Evolutionary conservation across 129 eudicot species (phyloP), one percentile per base, ranked within the genome.

Genomic region (Helianthus tuberosus): DNA sequence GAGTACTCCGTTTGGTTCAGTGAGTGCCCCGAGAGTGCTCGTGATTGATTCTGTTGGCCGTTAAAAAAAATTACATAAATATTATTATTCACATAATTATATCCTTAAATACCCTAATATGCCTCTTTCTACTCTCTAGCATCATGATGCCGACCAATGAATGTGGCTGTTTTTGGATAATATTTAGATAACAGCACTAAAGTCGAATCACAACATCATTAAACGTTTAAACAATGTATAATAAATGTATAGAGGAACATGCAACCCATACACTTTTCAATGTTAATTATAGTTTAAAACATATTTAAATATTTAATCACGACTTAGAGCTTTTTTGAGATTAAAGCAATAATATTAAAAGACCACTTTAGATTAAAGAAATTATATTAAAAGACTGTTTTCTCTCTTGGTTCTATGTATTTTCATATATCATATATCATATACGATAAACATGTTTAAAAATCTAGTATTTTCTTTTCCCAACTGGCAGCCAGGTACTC

Each of bases 131-230:
- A 57, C 13, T 8, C 20, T 57, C 12, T 5, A 57, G 4, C 10
- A 57, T n/a, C 36, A 2, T 20, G 12, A 17, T 23, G 36, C 23
- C 23, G 23, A 20, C 23, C 23, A 20, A 20, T 57, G 63, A 20
- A 57, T 9, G 63, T 9, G 35, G 23, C 36, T 20, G 32, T 57
- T 20, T 25, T 57, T 23, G 14, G 63, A 57, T 57, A 57, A 54
- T 49, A 54, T 59, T 25, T 59, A 39, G 64, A 59, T 9, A 10
- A 59, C 64, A 59, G 39, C 64, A 59, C 64, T 59, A 59, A 59
- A 59, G 64, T 59, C 64, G 41, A 59, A 27, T 39, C 10, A 55
- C 10, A 57, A 13, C 3, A 59, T 59, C 12, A 59, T 59, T 11
- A 25, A 59, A 59, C 64, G 27, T 25, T 10, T 59, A 57, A 57